A percentile compares a stretch with the other conserved stretches of the same genome.
These are phyloP conservation scores for Pyrenopolyporus hunteri DNA, from an alignment of 495 filamentous ascomycete species.

Conservation along the genomic window DNA sequence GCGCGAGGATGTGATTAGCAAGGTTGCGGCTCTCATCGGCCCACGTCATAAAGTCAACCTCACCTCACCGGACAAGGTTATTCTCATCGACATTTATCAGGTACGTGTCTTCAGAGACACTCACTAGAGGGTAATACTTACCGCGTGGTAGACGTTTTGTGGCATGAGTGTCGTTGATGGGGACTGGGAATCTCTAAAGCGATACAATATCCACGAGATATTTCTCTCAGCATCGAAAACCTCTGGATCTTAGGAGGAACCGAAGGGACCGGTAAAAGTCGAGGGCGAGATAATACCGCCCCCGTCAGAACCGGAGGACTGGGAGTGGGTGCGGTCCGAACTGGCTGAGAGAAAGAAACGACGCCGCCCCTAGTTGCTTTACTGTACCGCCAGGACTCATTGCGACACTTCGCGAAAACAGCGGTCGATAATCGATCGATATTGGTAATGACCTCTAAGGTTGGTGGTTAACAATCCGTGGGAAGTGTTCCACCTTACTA, in stretches of 20 bases:
- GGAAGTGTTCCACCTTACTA: too few relatives aligned
- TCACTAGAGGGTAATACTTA: too few relatives aligned
- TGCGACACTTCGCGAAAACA: too few relatives aligned
- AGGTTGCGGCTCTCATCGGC: constrained; percentile 65
- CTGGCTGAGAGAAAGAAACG: too few relatives aligned
- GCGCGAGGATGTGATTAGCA: constrained; percentile 77
- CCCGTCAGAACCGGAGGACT: neutral
- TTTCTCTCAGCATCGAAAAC: constrained; percentile 44
- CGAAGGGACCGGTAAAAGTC: too few relatives aligned
- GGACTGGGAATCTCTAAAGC: constrained; percentile 57
- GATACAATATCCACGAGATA: constrained; percentile 56
- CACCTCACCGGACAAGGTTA: constrained; percentile 77
- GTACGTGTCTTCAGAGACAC: constrained; percentile 54
- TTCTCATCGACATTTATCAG: constrained; percentile 88
- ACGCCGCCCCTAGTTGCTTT: too few relatives aligned
- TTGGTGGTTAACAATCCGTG: too few relatives aligned
- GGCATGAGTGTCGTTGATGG: constrained; percentile 57
- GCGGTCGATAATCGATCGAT: too few relatives aligned
- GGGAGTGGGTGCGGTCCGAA: too few relatives aligned
- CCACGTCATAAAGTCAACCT: constrained; percentile 81
- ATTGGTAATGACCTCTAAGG: too few relatives aligned
- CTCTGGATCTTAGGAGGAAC: neutral
- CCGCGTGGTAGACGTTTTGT: constrained; percentile 46
- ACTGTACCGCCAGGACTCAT: too few relatives aligned
- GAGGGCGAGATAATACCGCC: too few relatives aligned